phyloP scores from a whole-genome alignment of 2,329 filamentous ascomycete genomes.

The Akanthomyces muscarius region DNA sequence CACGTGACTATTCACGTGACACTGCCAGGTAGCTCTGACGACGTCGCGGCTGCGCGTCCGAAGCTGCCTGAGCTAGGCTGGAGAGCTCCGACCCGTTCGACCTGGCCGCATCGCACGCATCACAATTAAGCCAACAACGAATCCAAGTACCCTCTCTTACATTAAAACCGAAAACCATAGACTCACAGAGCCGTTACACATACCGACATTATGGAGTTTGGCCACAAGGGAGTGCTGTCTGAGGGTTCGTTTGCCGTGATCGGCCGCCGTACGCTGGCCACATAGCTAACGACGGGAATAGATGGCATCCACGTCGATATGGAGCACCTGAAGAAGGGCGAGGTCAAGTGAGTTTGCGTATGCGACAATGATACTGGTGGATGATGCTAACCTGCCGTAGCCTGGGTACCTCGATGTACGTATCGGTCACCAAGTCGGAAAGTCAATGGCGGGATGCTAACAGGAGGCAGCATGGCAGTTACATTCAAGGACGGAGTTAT shows the following conservation, averaged over 20 bases:
- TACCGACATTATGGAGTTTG: slow-evolving; percentile 54
- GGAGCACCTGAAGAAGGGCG: slow-evolving; percentile 96
- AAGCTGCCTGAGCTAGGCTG: slow-evolving; percentile 19
- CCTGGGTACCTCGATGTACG: slow-evolving; percentile 95
- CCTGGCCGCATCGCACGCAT: slow-evolving; percentile 5
- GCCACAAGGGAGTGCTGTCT: slow-evolving; percentile 57
- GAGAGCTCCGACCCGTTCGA: slow-evolving; percentile 15
- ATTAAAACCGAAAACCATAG: neutral
- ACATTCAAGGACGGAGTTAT: slow-evolving; percentile 99
- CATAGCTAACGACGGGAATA: slow-evolving; percentile 36
- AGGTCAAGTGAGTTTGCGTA: slow-evolving; percentile 78
- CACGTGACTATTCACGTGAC: slow-evolving; percentile 7
- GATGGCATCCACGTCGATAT: slow-evolving; percentile 99
- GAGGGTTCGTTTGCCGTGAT: slow-evolving; percentile 48
- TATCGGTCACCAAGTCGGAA: slow-evolving; percentile 18
- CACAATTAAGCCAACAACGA: slow-evolving; percentile 10
- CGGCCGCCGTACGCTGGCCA: slow-evolving; percentile 19
- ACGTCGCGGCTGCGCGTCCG: slow-evolving; percentile 19
- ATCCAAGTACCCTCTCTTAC: neutral
- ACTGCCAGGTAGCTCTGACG: slow-evolving; percentile 10
- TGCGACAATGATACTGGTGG: neutral
- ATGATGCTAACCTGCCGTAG: slow-evolving; percentile 46
- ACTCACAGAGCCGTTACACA: neutral
- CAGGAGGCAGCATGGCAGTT: slow-evolving; percentile 77
- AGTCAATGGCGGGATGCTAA: slow-evolving; percentile 26